phyloP scores from a whole-genome alignment of 176 grass and related monocot genomes.

The Avena sativa region DNA sequence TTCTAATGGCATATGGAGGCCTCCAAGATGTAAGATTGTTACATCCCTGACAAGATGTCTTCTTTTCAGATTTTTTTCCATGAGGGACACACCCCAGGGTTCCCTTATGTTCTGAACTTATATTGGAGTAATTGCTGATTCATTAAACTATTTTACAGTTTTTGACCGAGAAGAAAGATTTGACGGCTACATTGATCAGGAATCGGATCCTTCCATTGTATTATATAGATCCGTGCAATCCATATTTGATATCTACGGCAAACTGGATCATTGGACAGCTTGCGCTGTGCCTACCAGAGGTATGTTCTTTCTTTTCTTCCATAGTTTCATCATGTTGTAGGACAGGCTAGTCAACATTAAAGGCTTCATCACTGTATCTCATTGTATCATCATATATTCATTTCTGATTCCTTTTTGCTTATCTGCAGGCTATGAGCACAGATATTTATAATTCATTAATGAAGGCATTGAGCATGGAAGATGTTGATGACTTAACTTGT shows the following conservation, averaged over 20 bases:
- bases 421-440: no score
- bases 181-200: conserved; percentile 63
- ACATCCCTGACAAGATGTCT: conserved; percentile 1
- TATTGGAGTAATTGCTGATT: conserved; percentile 37
- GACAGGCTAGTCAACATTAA: conserved; percentile 12
- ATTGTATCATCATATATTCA: conserved; percentile 10
- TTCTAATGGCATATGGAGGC: conserved; percentile 91
- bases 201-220: conserved; percentile 85
- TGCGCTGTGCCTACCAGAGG: conserved; percentile 71
- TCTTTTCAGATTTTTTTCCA: background rate
- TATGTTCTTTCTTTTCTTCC: conserved; percentile 41
- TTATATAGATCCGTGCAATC: conserved; percentile 55
- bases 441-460: conserved; percentile 35
- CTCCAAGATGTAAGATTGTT: conserved; percentile 84
- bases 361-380: conserved; percentile 26
- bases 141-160: conserved; percentile 64
- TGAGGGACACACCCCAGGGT: background rate
- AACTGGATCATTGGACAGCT: conserved; percentile 91
- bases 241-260: conserved; percentile 88
- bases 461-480: conserved; percentile 62
- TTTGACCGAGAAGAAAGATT: conserved; percentile 68
- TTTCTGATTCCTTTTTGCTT: no score
- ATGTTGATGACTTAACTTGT: conserved; percentile 63
- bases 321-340: conserved; percentile 22
- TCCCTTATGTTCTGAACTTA: conserved; percentile 14